Base-by-base conservation (phyloP, 1,139 yeast genomes). In the Diutina sp. region DNA sequence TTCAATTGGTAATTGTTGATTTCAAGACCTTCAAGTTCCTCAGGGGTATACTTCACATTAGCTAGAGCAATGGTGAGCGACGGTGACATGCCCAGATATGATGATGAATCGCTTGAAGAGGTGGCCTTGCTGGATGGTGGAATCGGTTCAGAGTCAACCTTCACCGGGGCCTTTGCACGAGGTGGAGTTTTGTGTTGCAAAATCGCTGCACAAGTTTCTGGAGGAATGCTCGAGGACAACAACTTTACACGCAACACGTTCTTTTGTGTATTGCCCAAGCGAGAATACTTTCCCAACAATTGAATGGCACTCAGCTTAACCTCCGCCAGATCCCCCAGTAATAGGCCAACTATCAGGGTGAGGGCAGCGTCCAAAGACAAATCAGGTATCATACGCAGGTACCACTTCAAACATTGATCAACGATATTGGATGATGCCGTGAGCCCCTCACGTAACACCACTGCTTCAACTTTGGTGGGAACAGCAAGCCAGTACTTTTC, bases 1-100 rank as follows among this genome's bases (percentile, higher is more conserved):
- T 61, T 58, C 29, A 74, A 58, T 1, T 61, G 61, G 11, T 66
- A 28, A 3, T 14, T 18, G 7, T 30, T 28, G 38, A 25, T 30
- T 12, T n/a, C 38, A 6, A 47, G 16, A 14, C 35, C 38, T 11
- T 47, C 38, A n/a, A 47, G 29, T n/a, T n/a, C 29, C 3, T 47
- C 51, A 28, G 30, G 35, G 21, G 16, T 47, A 11, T 47, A 47
- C 18, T 47, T 47, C 11, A 47, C 38, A n/a, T 47, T 28, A 6
- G 51, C 38, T 11, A 47, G n/a, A 9, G 30, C 30, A 21, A 6
- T 16, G 38, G 8, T 38, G 9, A 47, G 38, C 30, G 8, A 9
- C 5, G 18, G 18, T 7, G 21, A 29, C n/a, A 14, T 29, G 8
- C 21, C 16, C 38, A 4, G 38, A 25, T 25, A 8, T 8, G 6